phyloP scores from a whole-genome alignment of 306 rosid species.

The Vigna trinervia region DNA sequence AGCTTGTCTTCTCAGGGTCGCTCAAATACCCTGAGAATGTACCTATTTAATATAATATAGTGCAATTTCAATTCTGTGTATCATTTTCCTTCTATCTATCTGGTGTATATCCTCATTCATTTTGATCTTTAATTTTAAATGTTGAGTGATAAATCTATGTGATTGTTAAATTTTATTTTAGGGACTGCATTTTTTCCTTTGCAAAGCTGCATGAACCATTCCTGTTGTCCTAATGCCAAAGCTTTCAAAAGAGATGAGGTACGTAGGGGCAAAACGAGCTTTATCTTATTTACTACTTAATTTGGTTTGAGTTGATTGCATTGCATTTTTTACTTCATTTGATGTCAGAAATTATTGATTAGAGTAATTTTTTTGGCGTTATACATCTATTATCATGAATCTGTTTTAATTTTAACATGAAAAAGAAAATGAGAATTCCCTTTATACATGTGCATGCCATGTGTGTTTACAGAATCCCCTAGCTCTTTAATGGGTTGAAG shows the following conservation, averaged over 20 bases:
- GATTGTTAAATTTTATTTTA: conserved; percentile 43
- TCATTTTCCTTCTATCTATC: neutral
- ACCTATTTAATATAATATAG: neutral
- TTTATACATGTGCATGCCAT: conserved; percentile 7
- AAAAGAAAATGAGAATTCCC: conserved; percentile 4
- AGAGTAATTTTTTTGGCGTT: conserved; percentile 2
- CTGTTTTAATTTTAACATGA: neutral
- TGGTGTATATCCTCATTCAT: neutral
- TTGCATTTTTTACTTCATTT: conserved; percentile 32
- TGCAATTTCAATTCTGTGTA: neutral
- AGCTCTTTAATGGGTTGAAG: conserved; percentile 14
- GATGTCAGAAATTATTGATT: conserved; percentile 19
- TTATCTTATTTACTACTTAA: conserved; percentile 7
- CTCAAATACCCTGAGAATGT: neutral
- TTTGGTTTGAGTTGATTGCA: conserved; percentile 13
- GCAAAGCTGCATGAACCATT: conserved; percentile 97
- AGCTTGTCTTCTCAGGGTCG: neutral
- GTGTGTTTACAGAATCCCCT: conserved; percentile 21
- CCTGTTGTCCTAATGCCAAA: conserved; percentile 89
- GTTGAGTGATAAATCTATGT: neutral
- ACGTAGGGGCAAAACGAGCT: conserved; percentile 39
- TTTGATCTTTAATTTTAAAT: conserved; percentile 5
- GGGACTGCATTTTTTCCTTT: conserved; percentile 92
- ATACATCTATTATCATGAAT: neutral
- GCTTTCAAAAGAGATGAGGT: conserved; percentile 98